A percentile compares a stretch with the other conserved stretches of the same genome.
phyloP scores from a whole-genome alignment of 2,329 filamentous ascomycete genomes.

The Diplodia corticola region DNA sequence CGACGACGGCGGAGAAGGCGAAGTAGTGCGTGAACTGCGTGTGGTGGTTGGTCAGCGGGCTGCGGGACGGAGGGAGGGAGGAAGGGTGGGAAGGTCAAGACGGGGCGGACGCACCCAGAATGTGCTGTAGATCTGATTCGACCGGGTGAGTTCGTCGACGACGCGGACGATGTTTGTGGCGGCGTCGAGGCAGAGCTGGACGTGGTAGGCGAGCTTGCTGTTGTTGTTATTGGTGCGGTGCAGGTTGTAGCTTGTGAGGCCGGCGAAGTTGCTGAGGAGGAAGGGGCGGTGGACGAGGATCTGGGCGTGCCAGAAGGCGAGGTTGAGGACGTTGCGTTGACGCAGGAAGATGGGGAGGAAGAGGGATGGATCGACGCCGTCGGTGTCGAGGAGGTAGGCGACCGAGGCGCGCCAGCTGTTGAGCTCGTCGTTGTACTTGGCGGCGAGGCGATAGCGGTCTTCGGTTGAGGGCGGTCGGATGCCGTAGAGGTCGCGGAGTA shows the following conservation, averaged over 20 bases:
- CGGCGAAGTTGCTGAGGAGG: slow-evolving; percentile 48
- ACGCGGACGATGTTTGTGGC: slow-evolving; percentile 49
- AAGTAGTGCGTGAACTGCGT: slow-evolving; percentile 54
- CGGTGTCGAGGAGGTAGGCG: slow-evolving; percentile 46
- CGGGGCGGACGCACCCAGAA: slow-evolving; percentile 41
- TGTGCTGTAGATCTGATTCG: slow-evolving; percentile 47
- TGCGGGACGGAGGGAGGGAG: neutral
- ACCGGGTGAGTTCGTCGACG: slow-evolving; percentile 45
- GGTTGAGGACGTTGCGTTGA: slow-evolving; percentile 55
- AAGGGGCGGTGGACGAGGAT: slow-evolving; percentile 59
- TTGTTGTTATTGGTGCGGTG: too few relatives aligned
- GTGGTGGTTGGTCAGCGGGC: neutral
- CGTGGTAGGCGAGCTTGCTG: slow-evolving; percentile 36
- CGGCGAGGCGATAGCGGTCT: slow-evolving; percentile 40
- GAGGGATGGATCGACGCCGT: slow-evolving; percentile 46
- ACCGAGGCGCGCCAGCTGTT: slow-evolving; percentile 50
- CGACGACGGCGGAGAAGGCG: slow-evolving; percentile 55
- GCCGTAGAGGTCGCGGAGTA: slow-evolving; percentile 49
- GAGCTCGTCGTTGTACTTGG: slow-evolving; percentile 46
- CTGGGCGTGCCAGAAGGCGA: slow-evolving; percentile 57
- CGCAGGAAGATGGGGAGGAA: slow-evolving; percentile 53
- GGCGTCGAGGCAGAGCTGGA: slow-evolving; percentile 50
- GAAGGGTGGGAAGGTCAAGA: neutral
- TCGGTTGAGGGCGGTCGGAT: slow-evolving; percentile 38
- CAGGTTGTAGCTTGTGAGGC: slow-evolving; percentile 34